Evolutionary conservation across 2,329 filamentous ascomycete genomes (phyloP), one percentile per base, ranked within the genome.

Genomic region (Colletotrichum musae): DNA sequence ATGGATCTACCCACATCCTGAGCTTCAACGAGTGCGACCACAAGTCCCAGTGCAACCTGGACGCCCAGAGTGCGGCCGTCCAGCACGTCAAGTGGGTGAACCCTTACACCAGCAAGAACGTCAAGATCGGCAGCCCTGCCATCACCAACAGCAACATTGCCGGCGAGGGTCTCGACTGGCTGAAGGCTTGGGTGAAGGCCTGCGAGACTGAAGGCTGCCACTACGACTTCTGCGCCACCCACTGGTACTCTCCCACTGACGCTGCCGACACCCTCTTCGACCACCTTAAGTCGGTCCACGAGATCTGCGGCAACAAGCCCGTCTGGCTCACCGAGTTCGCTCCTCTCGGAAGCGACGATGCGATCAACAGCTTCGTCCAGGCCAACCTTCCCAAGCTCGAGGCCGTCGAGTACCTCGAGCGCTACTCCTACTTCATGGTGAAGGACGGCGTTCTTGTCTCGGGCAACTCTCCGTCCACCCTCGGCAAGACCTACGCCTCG

Each of bases 1-100:
- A 77, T 13, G 91, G 91, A 64, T 81, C 86, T 72, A 86, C 83
- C 71, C 83, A 85, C 74, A 78, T 93, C 64, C 85, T 93, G 75
- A 85, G 86, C 78, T 93, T 92, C 87, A 94, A 94, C 85, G 91
- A 94, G 84, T 89, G 89, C 53, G 92, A 94, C 78, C 85, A 86
- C 21, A 24, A 24, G 71, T 73, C 73, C n/a, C 91, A 93, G 81
- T 82, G 89, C 74, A 88, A 91, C 82, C 77, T 92, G 77, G 77
- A 79, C 26, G 81, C 89, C n/a, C 74, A 74, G 6, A 77, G 75
- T 2, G 89, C 89, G 47, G 89, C 88, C n/a, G 47, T 77, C 1
- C 80, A 79, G 32, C 89, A 89, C 79, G 85, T 83, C 63, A 73
- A 85, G 75, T 83, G 82, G 77, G 83, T 92, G 82, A 86, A 87